Evolutionary conservation across 208 protist genomes (phyloP).

Genomic region (Histomonas meleagridis): DNA sequence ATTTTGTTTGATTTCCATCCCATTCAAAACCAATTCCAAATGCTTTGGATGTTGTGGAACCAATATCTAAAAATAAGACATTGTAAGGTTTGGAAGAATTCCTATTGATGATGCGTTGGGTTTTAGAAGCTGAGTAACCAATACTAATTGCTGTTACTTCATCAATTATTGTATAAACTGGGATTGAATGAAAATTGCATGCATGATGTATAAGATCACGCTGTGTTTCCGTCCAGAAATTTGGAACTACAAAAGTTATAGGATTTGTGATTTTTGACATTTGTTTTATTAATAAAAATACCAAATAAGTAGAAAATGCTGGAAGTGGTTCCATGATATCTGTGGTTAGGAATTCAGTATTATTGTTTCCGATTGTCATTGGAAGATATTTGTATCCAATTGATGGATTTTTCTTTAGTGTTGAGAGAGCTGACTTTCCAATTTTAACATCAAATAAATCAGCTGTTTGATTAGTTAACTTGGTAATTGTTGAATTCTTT

Average conservation of each 20-base stretch:
- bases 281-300: background rate
- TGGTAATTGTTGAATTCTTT: background rate
- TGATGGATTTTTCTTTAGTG: background rate
- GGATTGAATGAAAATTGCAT: background rate
- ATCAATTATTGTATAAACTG: background rate
- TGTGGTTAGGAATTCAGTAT: background rate
- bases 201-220: background rate
- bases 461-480: background rate
- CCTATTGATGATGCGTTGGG: background rate
- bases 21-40: background rate
- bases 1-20: background rate
- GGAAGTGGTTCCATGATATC: no score
- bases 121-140: background rate
- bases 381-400: background rate
- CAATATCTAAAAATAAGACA: background rate
- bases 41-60: background rate
- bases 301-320: background rate
- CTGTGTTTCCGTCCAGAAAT: background rate
- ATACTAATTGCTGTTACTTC: background rate
- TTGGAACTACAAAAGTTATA: background rate
- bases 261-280: background rate
- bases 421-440: background rate
- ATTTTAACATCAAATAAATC: background rate
- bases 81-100: background rate
- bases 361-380: background rate